phyloP scores from a whole-genome alignment of 2,329 filamentous ascomycete genomes.

The Beauveria scarabaeidicola region DNA sequence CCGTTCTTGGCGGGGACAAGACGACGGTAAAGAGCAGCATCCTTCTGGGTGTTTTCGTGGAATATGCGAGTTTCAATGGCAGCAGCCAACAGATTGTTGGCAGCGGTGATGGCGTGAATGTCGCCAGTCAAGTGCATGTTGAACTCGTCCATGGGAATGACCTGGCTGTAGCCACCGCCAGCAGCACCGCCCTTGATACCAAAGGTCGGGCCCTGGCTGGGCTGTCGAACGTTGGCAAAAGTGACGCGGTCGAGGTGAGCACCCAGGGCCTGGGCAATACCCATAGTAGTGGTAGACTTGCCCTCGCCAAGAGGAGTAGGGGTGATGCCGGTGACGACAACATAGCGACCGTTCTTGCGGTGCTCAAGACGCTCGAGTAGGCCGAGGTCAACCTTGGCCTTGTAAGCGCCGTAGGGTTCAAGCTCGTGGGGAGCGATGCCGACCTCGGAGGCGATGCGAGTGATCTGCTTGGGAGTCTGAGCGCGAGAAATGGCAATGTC shows the following conservation, averaged over 20 bases:
- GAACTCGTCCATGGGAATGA: slow-evolving; percentile 99
- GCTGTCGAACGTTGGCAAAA: slow-evolving; percentile 95
- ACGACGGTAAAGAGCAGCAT: slow-evolving; percentile 76
- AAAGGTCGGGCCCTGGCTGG: slow-evolving; percentile 94
- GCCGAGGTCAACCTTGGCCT: slow-evolving; percentile 85
- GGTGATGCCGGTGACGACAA: slow-evolving; percentile 91
- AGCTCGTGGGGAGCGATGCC: slow-evolving; percentile 84
- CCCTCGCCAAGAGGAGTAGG: slow-evolving; percentile 94
- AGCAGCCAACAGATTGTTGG: slow-evolving; percentile 92
- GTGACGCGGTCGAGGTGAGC: slow-evolving; percentile 80
- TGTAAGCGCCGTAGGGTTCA: slow-evolving; percentile 90
- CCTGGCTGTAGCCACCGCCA: slow-evolving; percentile 95
- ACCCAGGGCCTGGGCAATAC: slow-evolving; percentile 84
- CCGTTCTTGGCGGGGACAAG: slow-evolving; percentile 87
- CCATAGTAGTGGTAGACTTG: slow-evolving; percentile 97
- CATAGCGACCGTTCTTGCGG: slow-evolving; percentile 79
- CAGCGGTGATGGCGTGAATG: slow-evolving; percentile 93
- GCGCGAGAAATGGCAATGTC: slow-evolving; percentile 87
- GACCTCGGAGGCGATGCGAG: slow-evolving; percentile 71
- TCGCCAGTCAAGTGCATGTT: slow-evolving; percentile 96
- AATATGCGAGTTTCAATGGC: slow-evolving; percentile 98
- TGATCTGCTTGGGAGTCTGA: slow-evolving; percentile 89
- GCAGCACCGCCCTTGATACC: slow-evolving; percentile 98
- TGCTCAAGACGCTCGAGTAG: slow-evolving; percentile 78
- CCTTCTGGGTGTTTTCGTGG: slow-evolving; percentile 92